Percentiles rank a stretch among this genome's conserved stretches.
Conservation (phyloP, 1,139 yeast species). For the Wickerhamiella infanticola region DNA sequence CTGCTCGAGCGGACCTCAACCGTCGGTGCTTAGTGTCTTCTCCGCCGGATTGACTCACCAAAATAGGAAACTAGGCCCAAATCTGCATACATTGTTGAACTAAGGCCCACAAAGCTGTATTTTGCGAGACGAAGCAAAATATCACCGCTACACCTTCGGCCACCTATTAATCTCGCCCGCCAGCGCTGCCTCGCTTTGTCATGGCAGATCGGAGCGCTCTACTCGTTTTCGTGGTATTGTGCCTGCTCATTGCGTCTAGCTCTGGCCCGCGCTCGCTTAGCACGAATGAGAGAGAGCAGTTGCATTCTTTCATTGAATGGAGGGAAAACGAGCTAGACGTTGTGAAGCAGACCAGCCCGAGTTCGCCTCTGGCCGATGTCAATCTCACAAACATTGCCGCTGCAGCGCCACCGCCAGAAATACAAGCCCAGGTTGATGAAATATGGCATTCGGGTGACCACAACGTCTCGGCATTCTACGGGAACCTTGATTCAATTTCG, state of each 20-base stretch:
- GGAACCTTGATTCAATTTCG: constrained; percentile 1
- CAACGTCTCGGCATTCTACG: neutral
- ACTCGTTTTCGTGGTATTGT: neutral
- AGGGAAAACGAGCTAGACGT: neutral
- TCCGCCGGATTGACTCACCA: neutral
- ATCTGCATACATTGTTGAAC: neutral
- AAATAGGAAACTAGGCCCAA: neutral
- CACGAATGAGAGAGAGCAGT: neutral
- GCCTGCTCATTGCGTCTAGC: neutral
- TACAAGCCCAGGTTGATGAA: neutral
- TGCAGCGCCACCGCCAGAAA: neutral
- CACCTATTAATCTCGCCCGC: too few species aligned
- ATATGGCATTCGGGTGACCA: neutral
- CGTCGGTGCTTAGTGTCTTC: too few species aligned
- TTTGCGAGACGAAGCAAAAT: too few species aligned
- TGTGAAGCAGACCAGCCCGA: neutral
- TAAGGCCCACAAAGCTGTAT: too few species aligned
- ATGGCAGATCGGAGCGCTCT: neutral
- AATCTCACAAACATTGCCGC: neutral
- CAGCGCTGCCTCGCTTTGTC: neutral
- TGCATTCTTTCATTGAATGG: neutral
- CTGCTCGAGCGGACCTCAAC: too few species aligned
- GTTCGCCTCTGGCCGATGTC: neutral
- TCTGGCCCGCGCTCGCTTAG: neutral
- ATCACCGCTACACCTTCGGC: too few species aligned